phyloP scores from a whole-genome alignment of 345 rosid genomes.

The Conringia planisiliqua region DNA sequence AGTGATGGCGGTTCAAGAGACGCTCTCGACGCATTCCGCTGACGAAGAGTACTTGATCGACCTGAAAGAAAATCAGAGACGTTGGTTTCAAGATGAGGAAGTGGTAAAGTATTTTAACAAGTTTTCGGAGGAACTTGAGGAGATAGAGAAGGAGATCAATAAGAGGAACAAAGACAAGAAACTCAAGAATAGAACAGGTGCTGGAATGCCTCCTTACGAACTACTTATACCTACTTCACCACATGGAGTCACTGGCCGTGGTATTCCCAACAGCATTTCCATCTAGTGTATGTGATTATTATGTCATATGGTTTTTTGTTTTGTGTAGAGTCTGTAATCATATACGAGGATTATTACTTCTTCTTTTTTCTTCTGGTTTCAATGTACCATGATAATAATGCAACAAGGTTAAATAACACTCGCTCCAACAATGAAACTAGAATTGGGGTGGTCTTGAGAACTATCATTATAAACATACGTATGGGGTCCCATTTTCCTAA shows the following conservation, averaged over 20 bases:
- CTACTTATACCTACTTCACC: conserved; percentile 73
- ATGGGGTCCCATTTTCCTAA: background rate
- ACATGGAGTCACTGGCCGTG: conserved; percentile 90
- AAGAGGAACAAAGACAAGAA: conserved; percentile 56
- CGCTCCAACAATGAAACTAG: background rate
- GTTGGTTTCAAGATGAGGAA: conserved; percentile 66
- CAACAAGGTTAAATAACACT: background rate
- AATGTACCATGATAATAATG: background rate
- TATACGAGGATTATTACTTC: background rate
- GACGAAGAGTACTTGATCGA: conserved; percentile 89
- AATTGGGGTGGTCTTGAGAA: background rate
- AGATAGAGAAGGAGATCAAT: conserved; percentile 60
- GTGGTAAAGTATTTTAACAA: conserved; percentile 45
- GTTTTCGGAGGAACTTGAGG: conserved; percentile 56
- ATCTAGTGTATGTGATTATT: conserved; percentile 37
- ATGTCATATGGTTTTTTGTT: background rate
- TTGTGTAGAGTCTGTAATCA: background rate
- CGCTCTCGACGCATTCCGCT: conserved; percentile 79
- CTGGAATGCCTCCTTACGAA: conserved; percentile 90
- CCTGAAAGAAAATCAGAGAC: conserved; percentile 46
- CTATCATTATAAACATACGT: background rate
- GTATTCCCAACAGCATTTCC: conserved; percentile 92
- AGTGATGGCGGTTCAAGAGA: conserved; percentile 95
- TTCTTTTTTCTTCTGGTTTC: background rate
- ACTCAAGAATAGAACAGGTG: conserved; percentile 74